Evolutionary conservation across 2,329 filamentous ascomycete genomes (phyloP).

Genomic region (Pseudocercospora vitis): DNA sequence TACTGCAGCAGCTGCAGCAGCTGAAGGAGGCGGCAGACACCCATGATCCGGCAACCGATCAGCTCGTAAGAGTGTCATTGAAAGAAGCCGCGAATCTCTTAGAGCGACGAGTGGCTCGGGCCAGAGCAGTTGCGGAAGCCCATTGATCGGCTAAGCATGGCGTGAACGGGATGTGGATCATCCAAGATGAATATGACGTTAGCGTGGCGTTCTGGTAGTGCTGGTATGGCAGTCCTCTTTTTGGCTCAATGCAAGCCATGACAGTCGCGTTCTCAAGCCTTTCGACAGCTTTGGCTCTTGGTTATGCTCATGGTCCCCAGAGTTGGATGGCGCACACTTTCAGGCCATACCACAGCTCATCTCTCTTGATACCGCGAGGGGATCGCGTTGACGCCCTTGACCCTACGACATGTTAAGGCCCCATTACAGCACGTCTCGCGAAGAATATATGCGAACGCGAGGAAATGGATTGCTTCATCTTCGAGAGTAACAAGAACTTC

Average conservation of each 20-base stretch:
- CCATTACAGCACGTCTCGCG: too few species aligned
- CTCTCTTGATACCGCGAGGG: too few species aligned
- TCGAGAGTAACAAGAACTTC: too few species aligned
- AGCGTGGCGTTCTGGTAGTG: not conserved
- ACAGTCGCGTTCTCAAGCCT: too few species aligned
- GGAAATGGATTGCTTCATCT: too few species aligned
- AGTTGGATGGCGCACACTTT: too few species aligned
- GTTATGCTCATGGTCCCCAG: too few species aligned
- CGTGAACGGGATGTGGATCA: not conserved
- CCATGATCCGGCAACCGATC: slow-evolving; percentile 67
- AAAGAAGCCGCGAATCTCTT: slow-evolving; percentile 65
- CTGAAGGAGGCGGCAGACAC: slow-evolving; percentile 64
- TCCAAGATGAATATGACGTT: not conserved
- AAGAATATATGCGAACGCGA: too few species aligned
- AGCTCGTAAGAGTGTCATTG: slow-evolving; percentile 66
- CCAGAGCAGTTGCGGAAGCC: slow-evolving; percentile 57
- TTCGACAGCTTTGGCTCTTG: too few species aligned
- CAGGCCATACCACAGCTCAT: too few species aligned
- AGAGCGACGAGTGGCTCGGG: slow-evolving; percentile 57
- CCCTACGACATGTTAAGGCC: too few species aligned
- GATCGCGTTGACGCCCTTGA: too few species aligned
- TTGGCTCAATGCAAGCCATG: not conserved
- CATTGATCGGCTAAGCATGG: not conserved
- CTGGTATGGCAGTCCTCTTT: not conserved
- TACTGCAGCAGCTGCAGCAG: slow-evolving; percentile 64